Evolutionary conservation across 805 yeast genomes (phyloP), one percentile per base, ranked within the genome.

Genomic region (Cyberlindnera maritima): DNA sequence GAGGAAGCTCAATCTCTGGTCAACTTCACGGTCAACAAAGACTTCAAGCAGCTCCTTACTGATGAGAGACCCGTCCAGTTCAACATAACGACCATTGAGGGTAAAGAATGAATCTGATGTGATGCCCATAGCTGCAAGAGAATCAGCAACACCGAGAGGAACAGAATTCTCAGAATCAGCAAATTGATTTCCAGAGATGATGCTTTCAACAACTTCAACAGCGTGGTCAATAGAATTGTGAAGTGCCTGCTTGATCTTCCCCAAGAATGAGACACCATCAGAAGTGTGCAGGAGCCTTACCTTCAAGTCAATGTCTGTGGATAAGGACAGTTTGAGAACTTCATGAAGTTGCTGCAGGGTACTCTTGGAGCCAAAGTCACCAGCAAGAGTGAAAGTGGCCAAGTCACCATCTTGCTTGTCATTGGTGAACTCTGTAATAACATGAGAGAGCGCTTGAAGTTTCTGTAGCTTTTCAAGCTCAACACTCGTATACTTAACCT

Each of bases 41-140:
- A 63, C 60, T 10, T 65, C 64, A 32, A 80, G 56, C 3, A 71
- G 69, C 1, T 52, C 49, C 0, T 50, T 44, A 14, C 60, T 46
- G 17, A 54, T 56, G 4, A 47, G 58, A 53, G 43, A 64, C 37
- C 44, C 60, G 46, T 49, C 67, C 26, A 66, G 66, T 54, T 61
- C 72, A 44, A 74, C 67, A 62, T 60, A 60, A 54, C 89, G 72
- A 13, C 89, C 85, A 56, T 81, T 81, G 20, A 80, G 54, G 9
- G 79, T 57, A 9, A 82, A 39, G 46, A 73, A 75, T 2, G 72
- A 58, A 23, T 61, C 63, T 10, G 65, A 61, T 2, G 71, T 65
- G 6, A 76, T 55, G 6, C 58, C 62, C 44, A 66, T 63, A 2
- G 47, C 32, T 29, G 64, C 61, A 32, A 76, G 59, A 17, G 69